Base-by-base conservation (phyloP, 208 protist species). In the Leishmania turanica region DNA sequence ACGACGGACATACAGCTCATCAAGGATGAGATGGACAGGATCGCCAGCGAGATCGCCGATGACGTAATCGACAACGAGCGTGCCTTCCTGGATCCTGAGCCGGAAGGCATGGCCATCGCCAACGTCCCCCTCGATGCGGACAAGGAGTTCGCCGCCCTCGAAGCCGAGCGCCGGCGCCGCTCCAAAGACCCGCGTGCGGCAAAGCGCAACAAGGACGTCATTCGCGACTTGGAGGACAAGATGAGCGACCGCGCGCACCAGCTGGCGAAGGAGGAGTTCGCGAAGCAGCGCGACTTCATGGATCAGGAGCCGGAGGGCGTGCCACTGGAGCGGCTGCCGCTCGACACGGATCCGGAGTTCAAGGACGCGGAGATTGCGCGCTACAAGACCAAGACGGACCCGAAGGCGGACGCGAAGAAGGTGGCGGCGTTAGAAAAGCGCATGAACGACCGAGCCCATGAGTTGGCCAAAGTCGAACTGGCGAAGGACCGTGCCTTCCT, bases 51-150 rank as follows among this genome's bases (percentile, higher is more conserved):
- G 75, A 91, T 96, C 58, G 91, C 90, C 8, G 87, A 97, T 75
- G 89, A 95, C 80, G 78, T 92, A 11, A 88, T 97, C 72, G 72
- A 78, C 21, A 82, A 79, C 71, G 89, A 93, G 80, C 91, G 91
- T 34, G 90, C 92, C 62, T 95, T 97, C 80, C 90, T 97, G n/a
- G 87, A 95, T 66, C 77, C 58, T 62, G 85, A 95, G 84, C 90
- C 92, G 40, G 92, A 95, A 80, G 94, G 94, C 54, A 92, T 97
- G 90, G 73, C 80, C 27, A 11, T 96, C 42, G 62, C 82, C 21
- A 92, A 97, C 71, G 21, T 97, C 21, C 92, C 89, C 19, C 90
- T 97, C 37, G 94, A 97, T 84, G 72, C 73, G 24, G 92, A 97
- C 87, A 87, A 88, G 66, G 87, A 91, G 77, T 97, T 96, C 79